phyloP scores from a whole-genome alignment of 345 rosid genomes.

The Pistacia vera region DNA sequence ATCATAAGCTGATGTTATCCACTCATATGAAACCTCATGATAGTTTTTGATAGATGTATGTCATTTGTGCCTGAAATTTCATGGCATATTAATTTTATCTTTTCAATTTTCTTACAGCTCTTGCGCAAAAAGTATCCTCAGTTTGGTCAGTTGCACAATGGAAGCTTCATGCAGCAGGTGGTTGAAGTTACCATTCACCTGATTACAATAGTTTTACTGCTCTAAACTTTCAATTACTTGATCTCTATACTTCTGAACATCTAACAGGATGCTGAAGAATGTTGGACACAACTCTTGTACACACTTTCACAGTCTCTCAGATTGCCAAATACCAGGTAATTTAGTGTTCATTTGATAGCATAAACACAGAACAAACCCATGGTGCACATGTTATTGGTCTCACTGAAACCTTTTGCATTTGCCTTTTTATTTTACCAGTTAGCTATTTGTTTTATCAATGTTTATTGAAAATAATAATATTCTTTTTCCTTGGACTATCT shows the following conservation, averaged over 20 bases:
- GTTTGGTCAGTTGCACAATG: conserved; percentile 91
- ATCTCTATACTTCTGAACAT: conserved; percentile 18
- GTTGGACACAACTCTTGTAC: conserved; percentile 94
- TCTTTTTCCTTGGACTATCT: conserved; percentile 2
- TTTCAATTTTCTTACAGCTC: conserved; percentile 47
- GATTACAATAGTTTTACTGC: conserved; percentile 4
- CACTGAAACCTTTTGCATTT: not conserved
- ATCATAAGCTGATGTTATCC: conserved; percentile 2
- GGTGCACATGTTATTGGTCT: conserved; percentile 1
- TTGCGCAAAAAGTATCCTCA: conserved; percentile 94
- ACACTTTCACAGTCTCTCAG: conserved; percentile 90
- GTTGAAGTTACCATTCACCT: not conserved
- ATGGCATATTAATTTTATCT: not conserved
- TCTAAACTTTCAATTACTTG: conserved; percentile 10
- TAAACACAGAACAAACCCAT: conserved; percentile 5
- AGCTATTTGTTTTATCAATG: not conserved
- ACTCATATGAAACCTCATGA: not conserved
- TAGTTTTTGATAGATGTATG: not conserved
- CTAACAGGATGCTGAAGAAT: conserved; percentile 95
- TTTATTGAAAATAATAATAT: not conserved
- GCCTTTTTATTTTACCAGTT: not conserved
- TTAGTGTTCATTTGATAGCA: conserved; percentile 5
- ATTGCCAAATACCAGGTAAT: conserved; percentile 58
- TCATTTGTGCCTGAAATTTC: conserved; percentile 3
- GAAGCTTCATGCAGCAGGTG: conserved; percentile 97